Base-by-base conservation (phyloP, 1,284 basidiomycete genomes). In the Leccinum insigne region DNA sequence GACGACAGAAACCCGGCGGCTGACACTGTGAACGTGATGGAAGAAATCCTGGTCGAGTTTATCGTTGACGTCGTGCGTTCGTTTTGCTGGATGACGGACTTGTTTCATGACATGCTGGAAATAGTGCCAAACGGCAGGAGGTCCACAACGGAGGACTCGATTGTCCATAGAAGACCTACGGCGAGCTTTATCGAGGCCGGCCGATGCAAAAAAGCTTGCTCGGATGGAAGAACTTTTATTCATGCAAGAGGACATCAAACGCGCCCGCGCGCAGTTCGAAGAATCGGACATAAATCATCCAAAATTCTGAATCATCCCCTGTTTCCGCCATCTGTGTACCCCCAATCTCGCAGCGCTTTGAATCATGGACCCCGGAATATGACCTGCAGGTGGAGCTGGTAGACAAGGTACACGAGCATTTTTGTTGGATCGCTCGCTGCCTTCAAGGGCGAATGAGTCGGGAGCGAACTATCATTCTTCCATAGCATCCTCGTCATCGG, bases 31-130 rank as follows among this genome's bases (percentile, higher is more conserved):
- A 90, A 89, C 71, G 91, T 98, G 35, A 93, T 98, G 90, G 95
- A 98, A 76, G 95, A 97, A 75, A 95, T 98, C 68, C 81, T 96
- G 52, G 87, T 96, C 58, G 94, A 96, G 75, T 96, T 95, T 71
- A 93, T 98, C 69, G 88, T 89, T 40, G 95, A 97, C 71, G 85
- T 98, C 57, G 95, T 92, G 76, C 73, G 88, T 85, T 66, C 54
- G 66, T 67, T 72, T 58, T 70, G 66, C 60, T 62, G 42, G 62
- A 62, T 64, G 58, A 52, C 65, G 67, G 59, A 60, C 32, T 54
- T 54, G 49, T 57, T 52, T 67, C 23, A 14, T 67, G 61, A 68
- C 62, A 60, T 49, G 58, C 23, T 58, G 58, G 63, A 35, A 64
- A 60, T 71, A 94, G 93, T 93, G 91, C 72, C 85, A 87, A 74